phyloP scores from a whole-genome alignment of 2,329 filamentous ascomycete species.

The Didymella sp. region DNA sequence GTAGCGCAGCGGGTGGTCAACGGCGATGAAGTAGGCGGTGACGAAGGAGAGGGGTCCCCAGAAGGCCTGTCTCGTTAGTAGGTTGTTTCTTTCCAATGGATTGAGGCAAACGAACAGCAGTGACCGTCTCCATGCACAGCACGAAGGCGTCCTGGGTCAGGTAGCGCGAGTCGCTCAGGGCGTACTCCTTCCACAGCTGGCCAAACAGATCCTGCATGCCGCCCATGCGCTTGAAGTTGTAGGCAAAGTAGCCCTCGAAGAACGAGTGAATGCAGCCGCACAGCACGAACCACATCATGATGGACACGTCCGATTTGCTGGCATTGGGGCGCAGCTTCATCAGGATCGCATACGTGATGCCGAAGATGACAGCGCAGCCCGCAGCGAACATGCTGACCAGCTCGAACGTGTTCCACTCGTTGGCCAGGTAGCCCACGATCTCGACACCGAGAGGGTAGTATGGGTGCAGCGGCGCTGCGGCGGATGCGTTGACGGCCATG shows the following conservation, averaged over 20 bases:
- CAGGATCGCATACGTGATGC: slow-evolving; percentile 61
- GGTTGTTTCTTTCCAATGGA: background rate
- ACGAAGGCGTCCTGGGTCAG: slow-evolving; percentile 80
- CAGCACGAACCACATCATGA: slow-evolving; percentile 77
- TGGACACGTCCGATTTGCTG: slow-evolving; percentile 61
- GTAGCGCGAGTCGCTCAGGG: slow-evolving; percentile 85
- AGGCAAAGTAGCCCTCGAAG: slow-evolving; percentile 85
- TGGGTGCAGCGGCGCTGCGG: slow-evolving; percentile 59
- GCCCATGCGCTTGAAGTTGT: slow-evolving; percentile 71
- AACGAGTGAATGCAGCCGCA: slow-evolving; percentile 77
- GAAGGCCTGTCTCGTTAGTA: slow-evolving; percentile 51
- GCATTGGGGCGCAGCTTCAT: slow-evolving; percentile 62
- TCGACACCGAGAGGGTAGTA: slow-evolving; percentile 73
- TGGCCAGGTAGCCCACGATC: slow-evolving; percentile 70
- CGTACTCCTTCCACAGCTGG: slow-evolving; percentile 93
- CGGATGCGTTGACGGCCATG: slow-evolving; percentile 23
- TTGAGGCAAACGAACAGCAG: slow-evolving; percentile 72
- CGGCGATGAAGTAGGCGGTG: slow-evolving; percentile 62
- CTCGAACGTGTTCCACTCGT: slow-evolving; percentile 65
- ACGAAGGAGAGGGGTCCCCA: slow-evolving; percentile 69
- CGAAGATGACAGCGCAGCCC: slow-evolving; percentile 65
- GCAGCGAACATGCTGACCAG: slow-evolving; percentile 67
- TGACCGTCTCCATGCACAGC: slow-evolving; percentile 85
- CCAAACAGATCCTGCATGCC: slow-evolving; percentile 75
- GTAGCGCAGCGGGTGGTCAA: slow-evolving; percentile 63